phyloP scores from a whole-genome alignment of 495 filamentous ascomycete genomes.

The Cairneyella variabilis region DNA sequence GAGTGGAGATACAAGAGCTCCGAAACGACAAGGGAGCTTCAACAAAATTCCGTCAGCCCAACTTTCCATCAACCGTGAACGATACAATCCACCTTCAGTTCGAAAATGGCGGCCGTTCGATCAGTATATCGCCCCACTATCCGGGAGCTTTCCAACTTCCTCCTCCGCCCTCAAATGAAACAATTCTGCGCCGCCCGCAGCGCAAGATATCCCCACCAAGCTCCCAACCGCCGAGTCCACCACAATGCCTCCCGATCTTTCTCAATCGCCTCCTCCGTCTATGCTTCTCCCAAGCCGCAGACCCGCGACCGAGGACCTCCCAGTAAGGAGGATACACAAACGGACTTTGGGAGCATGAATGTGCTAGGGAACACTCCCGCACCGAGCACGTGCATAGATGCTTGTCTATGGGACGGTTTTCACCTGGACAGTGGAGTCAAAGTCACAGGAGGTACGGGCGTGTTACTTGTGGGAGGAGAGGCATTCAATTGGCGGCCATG shows the following conservation, averaged over 20 bases:
- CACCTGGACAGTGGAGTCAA: constrained; percentile 71
- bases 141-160: not conserved
- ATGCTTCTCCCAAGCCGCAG: constrained; percentile 12
- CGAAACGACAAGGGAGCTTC: too few species aligned
- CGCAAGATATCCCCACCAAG: not conserved
- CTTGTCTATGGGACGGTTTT: constrained; percentile 74
- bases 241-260: not conserved
- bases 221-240: not conserved
- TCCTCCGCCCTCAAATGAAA: not conserved
- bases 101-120: not conserved
- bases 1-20: too few species aligned
- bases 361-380: constrained; percentile 72
- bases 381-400: constrained; percentile 80
- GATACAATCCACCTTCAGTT: too few species aligned
- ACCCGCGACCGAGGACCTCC: constrained; percentile 21
- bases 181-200: not conserved
- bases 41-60: too few species aligned
- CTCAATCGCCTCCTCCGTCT: not conserved
- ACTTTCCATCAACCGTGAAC: too few species aligned
- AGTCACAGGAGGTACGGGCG: constrained; percentile 59
- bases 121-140: not conserved
- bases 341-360: constrained; percentile 72
- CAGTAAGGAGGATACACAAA: constrained; percentile 33
- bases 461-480: constrained; percentile 78
- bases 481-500: constrained; percentile 87